Evolutionary conservation across 1,284 basidiomycete species (phyloP), one percentile per base, ranked within the genome.

Genomic region (Tilletia setariae): DNA sequence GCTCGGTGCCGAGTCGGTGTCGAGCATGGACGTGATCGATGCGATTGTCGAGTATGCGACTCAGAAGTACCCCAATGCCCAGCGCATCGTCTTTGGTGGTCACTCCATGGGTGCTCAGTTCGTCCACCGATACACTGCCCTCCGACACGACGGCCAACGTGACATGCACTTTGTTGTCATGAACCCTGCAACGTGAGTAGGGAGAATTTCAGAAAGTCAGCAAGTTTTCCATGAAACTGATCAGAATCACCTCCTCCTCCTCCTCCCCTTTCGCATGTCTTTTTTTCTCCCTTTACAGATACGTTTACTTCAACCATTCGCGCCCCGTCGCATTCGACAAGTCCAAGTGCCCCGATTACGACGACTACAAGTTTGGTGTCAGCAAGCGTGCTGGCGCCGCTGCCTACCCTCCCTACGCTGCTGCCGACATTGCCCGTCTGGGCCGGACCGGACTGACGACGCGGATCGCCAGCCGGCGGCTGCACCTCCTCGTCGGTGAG

Each of bases 31-130:
- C 16, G 63, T 64, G 43, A 42, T 64, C 21, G 63, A 64, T 23
- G 43, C 25, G 6, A 11, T 64, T 13, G 28, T 64, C 28, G 16
- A 7, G 6, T 49, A 30, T n/a, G 43, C 43, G 23, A n/a, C 8
- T 42, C 11, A 11, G 13, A 42, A 44, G 25, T 64, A 46, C 63
- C 63, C 63, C 9, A 64, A 64, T 19, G 63, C 63, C 32, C 35
- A 46, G 63, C 43, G 46, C 43, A 30, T 64, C 63, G 46, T 64
- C 42, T n/a, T 64, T 19, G 63, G 40, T n/a, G 63, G 63, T 3
- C 63, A 64, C 42, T 21, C 19, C 25, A 42, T 64, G 19, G 63
- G 63, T 19, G 63, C 40, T 13, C 63, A 64, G 63, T 21, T 44
- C 42, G 46, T 64, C n/a, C 35, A 64, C 42, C 63, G 63, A 11